phyloP scores from a whole-genome alignment of 345 rosid genomes.

The Eutrema yunnanense region DNA sequence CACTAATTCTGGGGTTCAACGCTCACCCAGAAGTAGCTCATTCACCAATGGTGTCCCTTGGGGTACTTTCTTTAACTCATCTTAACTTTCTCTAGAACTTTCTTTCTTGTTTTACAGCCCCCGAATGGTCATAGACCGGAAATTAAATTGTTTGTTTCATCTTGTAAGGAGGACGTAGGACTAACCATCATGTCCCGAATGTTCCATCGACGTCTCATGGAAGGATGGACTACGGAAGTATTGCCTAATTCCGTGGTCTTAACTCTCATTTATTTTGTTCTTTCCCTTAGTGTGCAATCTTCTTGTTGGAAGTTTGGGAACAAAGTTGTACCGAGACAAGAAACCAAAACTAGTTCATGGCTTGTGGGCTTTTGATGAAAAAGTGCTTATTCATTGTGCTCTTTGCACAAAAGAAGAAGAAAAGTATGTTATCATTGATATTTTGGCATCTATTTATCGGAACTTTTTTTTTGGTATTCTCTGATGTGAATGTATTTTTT shows the following conservation, averaged over 20 bases:
- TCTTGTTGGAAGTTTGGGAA: conserved; percentile 48
- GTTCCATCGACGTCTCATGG: conserved; percentile 78
- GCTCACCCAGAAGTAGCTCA: conserved; percentile 77
- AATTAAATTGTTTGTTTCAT: neutral
- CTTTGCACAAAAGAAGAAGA: conserved; percentile 19
- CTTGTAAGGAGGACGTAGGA: conserved; percentile 54
- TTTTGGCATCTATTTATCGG: neutral
- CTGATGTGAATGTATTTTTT: neutral
- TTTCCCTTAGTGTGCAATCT: conserved; percentile 34
- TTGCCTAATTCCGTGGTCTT: conserved; percentile 44
- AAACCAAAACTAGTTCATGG: conserved; percentile 41
- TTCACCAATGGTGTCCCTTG: conserved; percentile 61
- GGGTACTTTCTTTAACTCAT: conserved; percentile 52
- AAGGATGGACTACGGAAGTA: conserved; percentile 86
- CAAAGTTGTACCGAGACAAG: conserved; percentile 32
- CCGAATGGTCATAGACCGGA: neutral
- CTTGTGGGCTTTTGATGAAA: conserved; percentile 50
- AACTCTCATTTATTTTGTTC: conserved; percentile 29
- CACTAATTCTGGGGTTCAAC: conserved; percentile 57
- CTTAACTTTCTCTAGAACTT: neutral
- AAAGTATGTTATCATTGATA: conserved; percentile 8
- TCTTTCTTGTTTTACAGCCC: neutral
- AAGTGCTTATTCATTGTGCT: conserved; percentile 31
- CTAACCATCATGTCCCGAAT: conserved; percentile 59
- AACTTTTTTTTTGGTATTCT: neutral